Conservation (phyloP, 2,329 filamentous ascomycete genomes). For the Talaromyces rugulosus region DNA sequence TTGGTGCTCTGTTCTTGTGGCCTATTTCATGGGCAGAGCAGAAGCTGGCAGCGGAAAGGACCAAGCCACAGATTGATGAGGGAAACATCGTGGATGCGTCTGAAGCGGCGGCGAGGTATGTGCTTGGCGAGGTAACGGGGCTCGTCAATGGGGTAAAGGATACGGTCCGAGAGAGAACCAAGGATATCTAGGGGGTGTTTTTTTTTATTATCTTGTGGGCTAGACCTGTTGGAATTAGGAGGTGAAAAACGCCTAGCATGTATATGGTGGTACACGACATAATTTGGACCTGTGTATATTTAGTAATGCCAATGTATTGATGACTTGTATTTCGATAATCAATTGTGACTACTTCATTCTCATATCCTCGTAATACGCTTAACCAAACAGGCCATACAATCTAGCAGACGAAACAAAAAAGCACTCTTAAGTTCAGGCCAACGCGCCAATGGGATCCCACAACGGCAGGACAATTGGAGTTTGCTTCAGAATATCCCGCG, state of each 20-base stretch:
- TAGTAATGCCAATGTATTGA: not conserved
- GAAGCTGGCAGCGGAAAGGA: conserved; percentile 9
- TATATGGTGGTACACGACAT: not conserved
- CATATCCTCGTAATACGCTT: not conserved
- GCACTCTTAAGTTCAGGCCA: conserved; percentile 48
- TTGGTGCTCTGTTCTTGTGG: conserved; percentile 51
- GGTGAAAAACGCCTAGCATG: not conserved
- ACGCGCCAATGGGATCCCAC: conserved; percentile 76
- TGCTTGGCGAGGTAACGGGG: not conserved
- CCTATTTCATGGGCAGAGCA: conserved; percentile 52
- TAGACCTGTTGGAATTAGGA: not conserved
- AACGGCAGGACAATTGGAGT: conserved; percentile 67
- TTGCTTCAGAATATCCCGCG: conserved; percentile 66
- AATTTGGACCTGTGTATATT: not conserved
- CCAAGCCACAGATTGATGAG: not conserved
- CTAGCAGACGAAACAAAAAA: not conserved
- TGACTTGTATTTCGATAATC: too few species aligned
- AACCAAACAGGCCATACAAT: not conserved
- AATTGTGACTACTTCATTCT: not conserved
- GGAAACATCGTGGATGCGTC: conserved; percentile 8
- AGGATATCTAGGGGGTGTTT: not conserved
- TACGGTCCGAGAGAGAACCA: not conserved
- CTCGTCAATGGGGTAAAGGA: conserved; percentile 1
- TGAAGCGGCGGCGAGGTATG: not conserved
- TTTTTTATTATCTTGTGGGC: not conserved